Evolutionary conservation across 441 rosid species (phyloP).

Genomic region (Kokia cookei): DNA sequence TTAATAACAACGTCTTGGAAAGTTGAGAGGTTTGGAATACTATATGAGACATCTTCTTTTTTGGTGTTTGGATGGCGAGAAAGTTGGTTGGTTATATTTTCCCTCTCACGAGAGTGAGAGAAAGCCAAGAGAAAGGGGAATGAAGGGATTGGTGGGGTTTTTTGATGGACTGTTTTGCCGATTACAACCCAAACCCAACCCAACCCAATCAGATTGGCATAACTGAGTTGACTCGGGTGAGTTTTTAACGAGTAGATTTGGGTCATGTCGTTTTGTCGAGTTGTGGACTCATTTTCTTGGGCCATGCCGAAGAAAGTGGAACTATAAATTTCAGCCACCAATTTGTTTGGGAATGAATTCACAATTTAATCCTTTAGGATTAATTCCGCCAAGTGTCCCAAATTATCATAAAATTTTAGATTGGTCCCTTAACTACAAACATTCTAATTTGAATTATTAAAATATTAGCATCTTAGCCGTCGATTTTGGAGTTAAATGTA

Average conservation of each 20-base stretch:
- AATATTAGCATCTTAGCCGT: too few relatives aligned
- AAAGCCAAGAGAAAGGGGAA: not conserved
- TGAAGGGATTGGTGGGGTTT: conserved; percentile 8
- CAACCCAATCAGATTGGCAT: conserved; percentile 15
- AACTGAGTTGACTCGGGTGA: conserved; percentile 6
- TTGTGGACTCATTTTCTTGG: not conserved
- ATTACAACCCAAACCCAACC: conserved; percentile 16
- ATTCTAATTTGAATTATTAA: too few relatives aligned
- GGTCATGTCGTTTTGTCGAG: not conserved
- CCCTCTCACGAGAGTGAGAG: conserved; percentile 14
- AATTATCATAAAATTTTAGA: too few relatives aligned
- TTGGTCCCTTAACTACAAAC: too few relatives aligned
- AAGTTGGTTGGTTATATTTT: not conserved
- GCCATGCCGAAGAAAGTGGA: not conserved
- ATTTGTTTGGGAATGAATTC: not conserved
- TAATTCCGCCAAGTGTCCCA: too few relatives aligned
- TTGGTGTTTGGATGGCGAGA: conserved; percentile 4
- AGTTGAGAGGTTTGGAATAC: conserved; percentile 33
- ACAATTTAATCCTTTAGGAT: too few relatives aligned
- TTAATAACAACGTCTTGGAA: conserved; percentile 29
- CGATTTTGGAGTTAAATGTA: too few relatives aligned
- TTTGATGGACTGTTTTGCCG: conserved; percentile 18
- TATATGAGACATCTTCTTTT: conserved; percentile 37
- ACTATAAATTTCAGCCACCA: not conserved
- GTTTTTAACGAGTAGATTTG: not conserved